Conservation (phyloP, 2,329 filamentous ascomycete species). For the Rutstroemia sp. region DNA sequence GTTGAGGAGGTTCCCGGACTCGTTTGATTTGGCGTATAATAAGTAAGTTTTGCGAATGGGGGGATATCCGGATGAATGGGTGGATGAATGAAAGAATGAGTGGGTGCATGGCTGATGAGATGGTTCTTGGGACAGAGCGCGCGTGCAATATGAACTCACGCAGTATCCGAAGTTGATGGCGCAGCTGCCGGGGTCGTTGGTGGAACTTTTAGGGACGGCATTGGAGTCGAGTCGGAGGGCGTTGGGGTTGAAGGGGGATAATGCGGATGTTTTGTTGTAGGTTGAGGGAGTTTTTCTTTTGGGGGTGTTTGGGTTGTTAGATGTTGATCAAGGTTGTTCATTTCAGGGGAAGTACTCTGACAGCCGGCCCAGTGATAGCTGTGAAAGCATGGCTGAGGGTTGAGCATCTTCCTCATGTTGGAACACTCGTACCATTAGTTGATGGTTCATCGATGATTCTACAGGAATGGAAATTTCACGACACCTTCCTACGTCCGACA, state of each 20-base stretch:
- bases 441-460: too few relatives aligned
- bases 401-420: too few relatives aligned
- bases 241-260: slow-evolving; percentile 49
- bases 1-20: slow-evolving; percentile 49
- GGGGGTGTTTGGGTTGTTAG: too few relatives aligned
- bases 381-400: too few relatives aligned
- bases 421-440: too few relatives aligned
- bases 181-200: slow-evolving; percentile 45
- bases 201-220: slow-evolving; percentile 51
- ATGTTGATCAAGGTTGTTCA: too few relatives aligned
- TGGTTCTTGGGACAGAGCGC: slow-evolving; percentile 41
- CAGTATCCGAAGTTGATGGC: slow-evolving; percentile 57
- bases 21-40: slow-evolving; percentile 69
- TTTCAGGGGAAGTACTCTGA: too few relatives aligned
- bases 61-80: too few relatives aligned
- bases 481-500: too few relatives aligned
- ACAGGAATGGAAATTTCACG: too few relatives aligned
- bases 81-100: too few relatives aligned
- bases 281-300: slow-evolving; percentile 9
- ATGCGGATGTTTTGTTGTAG: slow-evolving; percentile 58
- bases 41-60: slow-evolving; percentile 42
- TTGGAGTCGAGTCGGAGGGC: slow-evolving; percentile 58
- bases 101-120: slow-evolving; percentile 6
- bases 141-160: slow-evolving; percentile 61
- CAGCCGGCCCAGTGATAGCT: too few relatives aligned